Evolutionary conservation across 2,329 filamentous ascomycete genomes (phyloP).

Genomic region (Cercospora sp.): DNA sequence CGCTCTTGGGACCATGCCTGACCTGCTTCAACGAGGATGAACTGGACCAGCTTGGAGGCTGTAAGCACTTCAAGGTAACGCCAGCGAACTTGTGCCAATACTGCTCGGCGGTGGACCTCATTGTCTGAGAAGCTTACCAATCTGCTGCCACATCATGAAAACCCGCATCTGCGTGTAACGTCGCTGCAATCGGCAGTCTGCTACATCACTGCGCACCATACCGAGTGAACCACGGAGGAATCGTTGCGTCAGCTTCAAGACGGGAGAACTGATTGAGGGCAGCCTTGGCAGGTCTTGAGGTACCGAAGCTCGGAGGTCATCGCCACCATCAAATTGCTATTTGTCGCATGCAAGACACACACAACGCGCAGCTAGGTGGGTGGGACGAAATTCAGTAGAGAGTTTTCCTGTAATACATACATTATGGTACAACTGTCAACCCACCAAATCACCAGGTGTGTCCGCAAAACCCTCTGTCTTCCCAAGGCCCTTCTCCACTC

Average conservation of each 20-base stretch:
- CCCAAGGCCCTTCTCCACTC: not conserved
- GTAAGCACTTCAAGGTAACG: too few relatives aligned
- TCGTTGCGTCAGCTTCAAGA: not conserved
- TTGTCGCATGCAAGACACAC: not conserved
- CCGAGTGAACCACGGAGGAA: not conserved
- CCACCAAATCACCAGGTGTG: not conserved
- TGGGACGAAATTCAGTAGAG: not conserved
- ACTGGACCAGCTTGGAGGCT: too few relatives aligned
- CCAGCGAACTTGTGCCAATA: too few relatives aligned
- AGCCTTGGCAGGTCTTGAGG: not conserved
- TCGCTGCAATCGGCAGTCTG: too few relatives aligned
- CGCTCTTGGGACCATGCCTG: too few relatives aligned
- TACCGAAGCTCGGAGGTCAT: not conserved
- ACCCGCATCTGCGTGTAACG: too few relatives aligned
- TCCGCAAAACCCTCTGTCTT: not conserved
- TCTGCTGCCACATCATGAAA: too few relatives aligned
- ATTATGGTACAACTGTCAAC: not conserved
- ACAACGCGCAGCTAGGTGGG: not conserved
- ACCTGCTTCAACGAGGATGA: too few relatives aligned
- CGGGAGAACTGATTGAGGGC: not conserved
- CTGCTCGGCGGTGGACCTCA: too few relatives aligned
- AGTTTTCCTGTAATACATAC: not conserved
- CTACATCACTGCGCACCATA: too few relatives aligned
- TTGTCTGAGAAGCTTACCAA: too few relatives aligned
- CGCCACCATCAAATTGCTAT: not conserved